A percentile compares a stretch with the other conserved stretches of the same genome.
These are phyloP conservation scores for Alternaria atra DNA, from an alignment of 2,329 filamentous ascomycete genomes.

Conservation along the genomic window DNA sequence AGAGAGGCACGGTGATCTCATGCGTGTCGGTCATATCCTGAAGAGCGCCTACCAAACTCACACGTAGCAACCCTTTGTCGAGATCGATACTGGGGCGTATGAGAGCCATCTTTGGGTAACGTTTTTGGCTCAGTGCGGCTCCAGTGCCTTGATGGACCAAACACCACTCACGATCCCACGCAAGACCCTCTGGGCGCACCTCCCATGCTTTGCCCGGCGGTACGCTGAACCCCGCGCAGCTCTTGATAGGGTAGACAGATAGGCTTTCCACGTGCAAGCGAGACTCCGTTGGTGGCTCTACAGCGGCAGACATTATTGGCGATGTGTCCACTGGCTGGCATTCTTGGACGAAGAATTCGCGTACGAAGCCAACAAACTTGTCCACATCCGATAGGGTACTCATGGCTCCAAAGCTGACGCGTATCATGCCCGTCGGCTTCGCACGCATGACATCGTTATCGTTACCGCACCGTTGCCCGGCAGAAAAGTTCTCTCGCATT, in stretches of 20 bases:
- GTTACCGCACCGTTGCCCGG: conserved; percentile 83
- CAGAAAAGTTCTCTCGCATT: conserved; percentile 83
- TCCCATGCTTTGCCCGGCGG: conserved; percentile 74
- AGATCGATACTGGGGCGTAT: conserved; percentile 80
- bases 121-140: conserved; percentile 86
- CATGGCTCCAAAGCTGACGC: conserved; percentile 90
- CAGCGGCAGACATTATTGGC: conserved; percentile 31
- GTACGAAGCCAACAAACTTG: conserved; percentile 74
- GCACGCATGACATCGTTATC: conserved; percentile 83
- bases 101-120: conserved; percentile 86
- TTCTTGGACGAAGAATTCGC: conserved; percentile 55
- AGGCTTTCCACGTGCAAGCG: conserved; percentile 58
- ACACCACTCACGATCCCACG: conserved; percentile 98
- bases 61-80: conserved; percentile 68
- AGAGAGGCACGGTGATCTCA: conserved; percentile 66
- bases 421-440: conserved; percentile 86
- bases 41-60: conserved; percentile 61
- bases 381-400: conserved; percentile 79
- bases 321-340: conserved; percentile 16
- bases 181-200: conserved; percentile 80
- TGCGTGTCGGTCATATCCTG: conserved; percentile 42
- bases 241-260: conserved; percentile 89
- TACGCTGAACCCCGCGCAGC: conserved; percentile 81
- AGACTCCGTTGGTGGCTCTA: conserved; percentile 40
- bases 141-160: conserved; percentile 87